These are phyloP conservation scores for Pichia sp. DNA, from an alignment of 1,139 yeast genomes.

Conservation along the genomic window DNA sequence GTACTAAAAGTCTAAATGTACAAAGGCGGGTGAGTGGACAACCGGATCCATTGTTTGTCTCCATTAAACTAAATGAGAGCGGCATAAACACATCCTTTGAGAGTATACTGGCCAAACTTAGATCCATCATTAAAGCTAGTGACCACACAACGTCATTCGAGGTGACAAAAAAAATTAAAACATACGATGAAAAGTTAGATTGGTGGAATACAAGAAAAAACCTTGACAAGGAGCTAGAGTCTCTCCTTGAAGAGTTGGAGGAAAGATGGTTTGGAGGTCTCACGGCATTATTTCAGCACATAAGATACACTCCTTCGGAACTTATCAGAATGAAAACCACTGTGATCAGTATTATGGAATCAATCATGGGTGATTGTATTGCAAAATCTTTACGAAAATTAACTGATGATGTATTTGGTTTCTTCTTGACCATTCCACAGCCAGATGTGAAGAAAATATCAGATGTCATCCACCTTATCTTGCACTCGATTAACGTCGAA, in stretches of 20 bases:
- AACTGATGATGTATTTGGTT: too few species aligned
- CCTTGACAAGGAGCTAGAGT: constrained; percentile 50
- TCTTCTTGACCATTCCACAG: too few species aligned
- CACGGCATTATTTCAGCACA: constrained; percentile 57
- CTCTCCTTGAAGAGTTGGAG: constrained; percentile 54
- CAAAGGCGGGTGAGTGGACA: constrained; percentile 5
- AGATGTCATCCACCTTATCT: not conserved
- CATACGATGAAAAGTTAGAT: constrained; percentile 52
- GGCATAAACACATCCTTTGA: constrained; percentile 38
- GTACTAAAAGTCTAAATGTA: constrained; percentile 51
- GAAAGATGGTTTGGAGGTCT: constrained; percentile 79
- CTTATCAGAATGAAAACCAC: too few species aligned
- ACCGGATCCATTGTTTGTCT: constrained; percentile 31
- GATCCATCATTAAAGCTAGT: constrained; percentile 50
- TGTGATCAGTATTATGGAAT: too few species aligned
- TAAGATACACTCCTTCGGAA: too few species aligned
- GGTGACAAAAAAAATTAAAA: constrained; percentile 43
- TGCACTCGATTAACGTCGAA: not conserved
- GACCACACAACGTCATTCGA: constrained; percentile 50
- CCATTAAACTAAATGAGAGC: constrained; percentile 52
- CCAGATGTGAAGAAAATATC: constrained; percentile 6
- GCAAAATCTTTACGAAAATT: too few species aligned
- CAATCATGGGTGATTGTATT: too few species aligned
- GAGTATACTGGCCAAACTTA: constrained; percentile 40
- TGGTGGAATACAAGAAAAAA: constrained; percentile 77